Base-by-base conservation (phyloP, 2,329 filamentous ascomycete species). In the Colletotrichum limetticola region DNA sequence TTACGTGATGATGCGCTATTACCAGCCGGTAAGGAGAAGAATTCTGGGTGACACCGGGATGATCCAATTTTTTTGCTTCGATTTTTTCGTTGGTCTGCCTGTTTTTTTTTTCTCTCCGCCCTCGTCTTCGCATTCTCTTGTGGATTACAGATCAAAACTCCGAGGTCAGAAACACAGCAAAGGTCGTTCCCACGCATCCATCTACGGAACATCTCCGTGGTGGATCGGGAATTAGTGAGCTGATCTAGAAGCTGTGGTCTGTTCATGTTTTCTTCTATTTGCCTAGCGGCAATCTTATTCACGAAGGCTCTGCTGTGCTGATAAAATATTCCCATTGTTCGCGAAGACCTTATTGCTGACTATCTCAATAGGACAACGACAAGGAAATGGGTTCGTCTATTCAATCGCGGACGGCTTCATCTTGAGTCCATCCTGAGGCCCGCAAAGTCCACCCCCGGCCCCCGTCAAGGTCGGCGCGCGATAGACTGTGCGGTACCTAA, bases 201-300 rank as follows among this genome's bases (percentile, higher is more conserved):
- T 24, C 66, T 56, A 70, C 70, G 70, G 66, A 73, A 71, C 61
- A 66, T 71, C 60, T 73, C 71, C 71, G 71, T 71, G 49, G 66
- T 70, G 66, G 71, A 71, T 11, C 61, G 19, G 52, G 61, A 37
- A 56, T 66, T 56, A 60, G 60, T 42, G 22, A 57, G 37, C 55
- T 11, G 55, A 57, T 66, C 60, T 53, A 73, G 71, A 71, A 66
- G 60, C 60, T 42, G 32, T 57, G 32, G 35, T 56, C 28, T 52
- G 66, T 6, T 35, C 12, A 19, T 57, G 49, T 3, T 30, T 14
- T 22, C 16, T 35, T 19, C 37, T 30, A 26, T 22, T 19, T 37
- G 22, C 16, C 19, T 22, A 52, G 42, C 42, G 42, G 42, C 42
- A 49, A 49, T 49, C 8, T 49, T 49, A 49, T 49, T 49, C 42